Evolutionary conservation across 768 basidiomycete genomes (phyloP), one percentile per base, ranked within the genome.

Genomic region (Russula sp.): DNA sequence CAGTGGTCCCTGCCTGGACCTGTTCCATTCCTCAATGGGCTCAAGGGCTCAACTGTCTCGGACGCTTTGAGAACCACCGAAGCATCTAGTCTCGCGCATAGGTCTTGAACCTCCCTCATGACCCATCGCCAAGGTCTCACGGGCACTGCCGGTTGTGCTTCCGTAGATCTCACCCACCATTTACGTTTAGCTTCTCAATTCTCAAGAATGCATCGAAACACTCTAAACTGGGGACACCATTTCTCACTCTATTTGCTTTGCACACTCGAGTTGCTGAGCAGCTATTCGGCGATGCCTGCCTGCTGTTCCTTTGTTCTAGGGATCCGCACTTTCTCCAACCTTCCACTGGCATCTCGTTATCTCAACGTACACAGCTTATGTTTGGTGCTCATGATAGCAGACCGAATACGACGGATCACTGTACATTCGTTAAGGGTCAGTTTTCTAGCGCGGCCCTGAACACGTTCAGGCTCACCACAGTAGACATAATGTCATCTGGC

Each of bases 371-470:
- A 14, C 40, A 20, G 35, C 39, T 22, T 54, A 9, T 54, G 20
- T 40, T 54, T 42, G 20, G 27, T 27, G 27, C 27, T 27, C 27
- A 27, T 27, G 27, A 27, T 27, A 27, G 27, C 44, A 47, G 32
- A 47, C 55, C 55, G 55, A 57, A 14, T 14, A 47, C 34, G 55
- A 11, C 55, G 55, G 55, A 57, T 57, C 55, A 57, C 55, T 27
- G 27, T 27, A 27, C 27, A 27, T 14, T 47, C 45, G 9, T 47
- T 20, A 47, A 22, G 45, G 22, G 4, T 18, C 18, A 7, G 35
- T 7, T 37, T 37, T 37, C 35, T 37, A 5, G 7, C 35, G 10
- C 35, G 35, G 35, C 40, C 40, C 10, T 42, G 40, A 42, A 10
- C 40, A 42, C 40, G 40, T 11, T 10, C 40, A 42, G 14, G 40